Evolutionary conservation across 192 early-diverging fungal genomes (phyloP), one percentile per base, ranked within the genome.

Genomic region (Dissophora globulifera): DNA sequence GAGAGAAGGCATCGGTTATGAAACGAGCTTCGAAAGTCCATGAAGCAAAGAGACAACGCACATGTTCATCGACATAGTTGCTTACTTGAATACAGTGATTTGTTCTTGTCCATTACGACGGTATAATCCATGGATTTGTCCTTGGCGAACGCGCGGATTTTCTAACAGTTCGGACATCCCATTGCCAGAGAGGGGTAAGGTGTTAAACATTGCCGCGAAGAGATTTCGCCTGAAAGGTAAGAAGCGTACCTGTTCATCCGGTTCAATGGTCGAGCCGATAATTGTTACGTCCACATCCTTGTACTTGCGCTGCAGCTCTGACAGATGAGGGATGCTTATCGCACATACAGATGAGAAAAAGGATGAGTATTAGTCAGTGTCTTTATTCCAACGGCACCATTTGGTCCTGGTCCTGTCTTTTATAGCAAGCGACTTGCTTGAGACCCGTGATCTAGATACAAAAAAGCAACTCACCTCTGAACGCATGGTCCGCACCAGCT

Each of bases 41-140:
- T n/a, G n/a, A n/a, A n/a, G n/a, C n/a, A n/a, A n/a, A n/a, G n/a
- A n/a, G n/a, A n/a, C n/a, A n/a, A n/a, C n/a, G n/a, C n/a, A 38
- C 35, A 9, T 38, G 35, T 9, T 13, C 35, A 38, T 38, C 35
- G 13, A 38, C 6, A 38, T 9, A 38, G 13, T 38, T 38, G 35
- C 35, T 38, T 38, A 75, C 70, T 64, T 15, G 72, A 61, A 35
- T 60, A 19, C 52, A 76, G 57, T 1, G 71, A 61, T 12, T 53
- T 58, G 10, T 80, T 62, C 41, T 60, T 62, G 55, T 88, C 86
- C 23, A 88, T 61, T 11, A 83, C 86, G 13, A 88, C 84, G 0
- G 78, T 70, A 62, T 88, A 86, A n/a, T 82, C 79, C 83, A 88
- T 83, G 20, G 58, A 51, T n/a, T 61, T 58, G 41, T 79, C 74